phyloP scores from a whole-genome alignment of 208 protist genomes.

The Leishmania turanica region DNA sequence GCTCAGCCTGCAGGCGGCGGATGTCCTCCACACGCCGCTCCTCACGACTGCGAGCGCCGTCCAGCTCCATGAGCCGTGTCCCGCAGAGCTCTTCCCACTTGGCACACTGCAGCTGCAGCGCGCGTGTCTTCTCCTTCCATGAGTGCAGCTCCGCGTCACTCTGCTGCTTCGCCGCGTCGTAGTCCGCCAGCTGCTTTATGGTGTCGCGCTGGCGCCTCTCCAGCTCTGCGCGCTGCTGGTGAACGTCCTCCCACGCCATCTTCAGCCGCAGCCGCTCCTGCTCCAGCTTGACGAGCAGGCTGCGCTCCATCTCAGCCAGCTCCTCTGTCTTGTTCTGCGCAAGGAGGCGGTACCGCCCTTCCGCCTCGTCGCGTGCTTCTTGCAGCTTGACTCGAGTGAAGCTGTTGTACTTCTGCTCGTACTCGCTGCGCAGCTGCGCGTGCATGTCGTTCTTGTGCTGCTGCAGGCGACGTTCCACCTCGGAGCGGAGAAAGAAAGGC shows the following conservation, averaged over 20 bases:
- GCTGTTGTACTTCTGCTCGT: constrained; percentile 66
- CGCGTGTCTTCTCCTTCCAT: constrained; percentile 43
- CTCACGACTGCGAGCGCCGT: constrained; percentile 69
- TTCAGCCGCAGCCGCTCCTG: constrained; percentile 70
- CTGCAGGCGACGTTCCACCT: constrained; percentile 77
- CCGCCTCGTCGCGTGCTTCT: constrained; percentile 54
- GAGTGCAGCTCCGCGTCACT: constrained; percentile 36
- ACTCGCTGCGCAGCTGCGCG: constrained; percentile 69
- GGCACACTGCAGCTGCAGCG: constrained; percentile 46
- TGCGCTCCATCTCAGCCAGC: constrained; percentile 60
- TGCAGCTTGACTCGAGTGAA: constrained; percentile 67
- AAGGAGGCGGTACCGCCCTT: constrained; percentile 56
- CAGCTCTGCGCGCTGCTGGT: constrained; percentile 62
- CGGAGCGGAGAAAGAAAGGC: constrained; percentile 54
- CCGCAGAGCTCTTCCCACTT: constrained; percentile 84
- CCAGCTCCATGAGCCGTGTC: constrained; percentile 69
- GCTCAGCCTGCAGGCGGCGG: constrained; percentile 70
- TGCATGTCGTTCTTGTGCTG: constrained; percentile 77
- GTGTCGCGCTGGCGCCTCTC: constrained; percentile 59
- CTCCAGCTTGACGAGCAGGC: constrained; percentile 50
- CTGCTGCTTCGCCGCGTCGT: constrained; percentile 37
- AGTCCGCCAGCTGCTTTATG: constrained; percentile 37
- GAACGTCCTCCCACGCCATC: constrained; percentile 60
- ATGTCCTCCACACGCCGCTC: constrained; percentile 69
- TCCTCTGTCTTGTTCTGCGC: constrained; percentile 70